Percentiles rank a stretch among this genome's conserved stretches.
Evolutionary conservation across 495 filamentous ascomycete genomes (phyloP).

Genomic region (Pseudevernia furfuracea): DNA sequence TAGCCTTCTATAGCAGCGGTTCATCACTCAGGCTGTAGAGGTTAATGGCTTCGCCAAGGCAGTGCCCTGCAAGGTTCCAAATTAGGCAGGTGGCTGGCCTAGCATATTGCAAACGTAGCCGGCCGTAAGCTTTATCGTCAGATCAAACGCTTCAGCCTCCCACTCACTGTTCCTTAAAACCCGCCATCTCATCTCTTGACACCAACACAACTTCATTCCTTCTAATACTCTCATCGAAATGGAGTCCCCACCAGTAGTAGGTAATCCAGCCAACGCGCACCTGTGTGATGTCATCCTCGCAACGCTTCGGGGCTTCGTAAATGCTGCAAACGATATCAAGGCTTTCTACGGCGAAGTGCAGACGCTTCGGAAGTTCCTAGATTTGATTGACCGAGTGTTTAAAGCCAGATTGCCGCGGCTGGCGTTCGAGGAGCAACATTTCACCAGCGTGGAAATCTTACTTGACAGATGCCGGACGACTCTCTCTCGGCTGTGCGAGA

Average conservation of each 20-base stretch:
- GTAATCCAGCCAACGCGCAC: constrained; percentile 8
- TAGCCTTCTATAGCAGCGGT: background rate
- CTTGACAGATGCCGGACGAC: constrained; percentile 15
- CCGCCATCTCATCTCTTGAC: background rate
- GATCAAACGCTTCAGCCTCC: background rate
- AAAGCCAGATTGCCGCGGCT: constrained; percentile 6
- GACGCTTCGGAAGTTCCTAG: constrained; percentile 11
- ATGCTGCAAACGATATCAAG: constrained; percentile 1
- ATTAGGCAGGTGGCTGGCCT: constrained; percentile 6
- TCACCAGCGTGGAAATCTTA: constrained; percentile 7
- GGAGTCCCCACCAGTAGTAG: background rate
- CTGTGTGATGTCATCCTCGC: constrained; percentile 13
- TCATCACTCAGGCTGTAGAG: background rate
- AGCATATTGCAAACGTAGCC: constrained; percentile 4
- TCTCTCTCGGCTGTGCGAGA: constrained; percentile 14
- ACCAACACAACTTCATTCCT: background rate
- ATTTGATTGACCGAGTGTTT: constrained; percentile 13
- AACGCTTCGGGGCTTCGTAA: background rate
- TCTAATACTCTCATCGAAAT: background rate
- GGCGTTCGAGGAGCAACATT: constrained; percentile 19
- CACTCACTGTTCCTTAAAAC: background rate
- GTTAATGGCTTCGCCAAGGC: background rate
- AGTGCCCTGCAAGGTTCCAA: background rate
- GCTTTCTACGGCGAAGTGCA: constrained; percentile 9
- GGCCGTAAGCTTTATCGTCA: constrained; percentile 10